Evolutionary conservation across 768 basidiomycete genomes (phyloP).

Genomic region (Boletus subparvulus): DNA sequence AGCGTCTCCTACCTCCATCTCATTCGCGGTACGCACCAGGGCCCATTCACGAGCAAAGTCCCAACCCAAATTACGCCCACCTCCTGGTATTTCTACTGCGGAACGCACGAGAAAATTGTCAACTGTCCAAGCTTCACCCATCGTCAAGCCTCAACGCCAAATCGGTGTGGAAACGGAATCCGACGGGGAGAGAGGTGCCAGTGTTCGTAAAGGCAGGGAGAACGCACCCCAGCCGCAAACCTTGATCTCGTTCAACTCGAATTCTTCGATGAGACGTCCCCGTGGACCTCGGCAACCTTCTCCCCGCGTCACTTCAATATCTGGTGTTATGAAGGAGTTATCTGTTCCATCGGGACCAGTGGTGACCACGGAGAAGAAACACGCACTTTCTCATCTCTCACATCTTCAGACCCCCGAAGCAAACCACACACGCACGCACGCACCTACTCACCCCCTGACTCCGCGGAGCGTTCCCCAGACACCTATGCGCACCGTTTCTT

Average conservation of each 20-base stretch:
- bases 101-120: constrained; percentile 26
- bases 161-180: constrained; percentile 10
- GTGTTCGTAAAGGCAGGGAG: neutral
- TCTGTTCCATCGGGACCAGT: neutral
- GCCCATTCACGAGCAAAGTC: constrained; percentile 33
- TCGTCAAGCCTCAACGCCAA: constrained; percentile 14
- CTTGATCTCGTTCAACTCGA: constrained; percentile 15
- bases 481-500: constrained; percentile 22
- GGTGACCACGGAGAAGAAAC: constrained; percentile 7
- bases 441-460: neutral
- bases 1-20: neutral
- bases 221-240: constrained; percentile 9
- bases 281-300: constrained; percentile 23
- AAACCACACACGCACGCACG: constrained; percentile 14
- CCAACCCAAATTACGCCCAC: constrained; percentile 34
- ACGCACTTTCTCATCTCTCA: neutral
- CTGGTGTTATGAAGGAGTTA: neutral
- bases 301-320: constrained; percentile 6
- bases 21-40: constrained; percentile 1
- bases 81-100: constrained; percentile 2
- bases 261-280: constrained; percentile 27
- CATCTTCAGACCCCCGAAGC: constrained; percentile 1
- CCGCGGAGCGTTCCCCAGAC: constrained; percentile 2
- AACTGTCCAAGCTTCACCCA: constrained; percentile 31
- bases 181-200: neutral